phyloP scores from a whole-genome alignment of 2,329 filamentous ascomycete genomes.

The Fusarium scirpi region DNA sequence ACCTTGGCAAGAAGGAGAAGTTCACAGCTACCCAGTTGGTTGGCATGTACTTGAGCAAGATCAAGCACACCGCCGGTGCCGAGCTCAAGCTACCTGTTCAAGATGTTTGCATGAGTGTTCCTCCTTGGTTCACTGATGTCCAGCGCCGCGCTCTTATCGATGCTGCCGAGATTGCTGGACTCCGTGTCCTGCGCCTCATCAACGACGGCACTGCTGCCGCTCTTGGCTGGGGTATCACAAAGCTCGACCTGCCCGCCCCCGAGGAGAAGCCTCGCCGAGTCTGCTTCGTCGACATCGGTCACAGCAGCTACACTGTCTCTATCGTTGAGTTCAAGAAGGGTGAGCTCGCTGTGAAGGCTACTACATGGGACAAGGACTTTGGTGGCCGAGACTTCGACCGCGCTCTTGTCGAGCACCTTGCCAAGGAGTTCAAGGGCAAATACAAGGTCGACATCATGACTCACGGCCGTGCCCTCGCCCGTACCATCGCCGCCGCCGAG shows the following conservation, averaged over 20 bases:
- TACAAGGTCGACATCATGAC: constrained; percentile 96
- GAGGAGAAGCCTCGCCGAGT: constrained; percentile 95
- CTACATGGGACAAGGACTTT: constrained; percentile 93
- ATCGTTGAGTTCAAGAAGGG: constrained; percentile 98
- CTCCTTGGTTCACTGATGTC: constrained; percentile 95
- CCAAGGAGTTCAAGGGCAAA: constrained; percentile 95
- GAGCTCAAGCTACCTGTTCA: constrained; percentile 93
- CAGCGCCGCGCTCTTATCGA: constrained; percentile 92
- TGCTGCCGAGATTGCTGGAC: constrained; percentile 90
- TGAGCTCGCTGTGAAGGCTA: constrained; percentile 92
- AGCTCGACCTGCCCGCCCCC: constrained; percentile 86
- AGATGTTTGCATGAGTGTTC: constrained; percentile 93
- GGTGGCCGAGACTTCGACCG: constrained; percentile 98
- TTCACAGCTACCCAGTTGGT: constrained; percentile 95
- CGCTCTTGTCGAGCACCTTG: constrained; percentile 93
- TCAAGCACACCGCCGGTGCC: constrained; percentile 85
- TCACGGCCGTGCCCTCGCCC: constrained; percentile 89
- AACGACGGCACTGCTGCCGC: constrained; percentile 98
- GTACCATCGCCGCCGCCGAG: constrained; percentile 89
- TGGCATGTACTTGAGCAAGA: constrained; percentile 95
- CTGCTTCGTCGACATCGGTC: constrained; percentile 92
- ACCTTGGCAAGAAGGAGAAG: constrained; percentile 93
- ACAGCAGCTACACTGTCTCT: constrained; percentile 95
- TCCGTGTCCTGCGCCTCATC: constrained; percentile 93
- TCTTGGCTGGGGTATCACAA: constrained; percentile 97